phyloP scores from a whole-genome alignment of 306 rosid genomes.

The Prunus mume region DNA sequence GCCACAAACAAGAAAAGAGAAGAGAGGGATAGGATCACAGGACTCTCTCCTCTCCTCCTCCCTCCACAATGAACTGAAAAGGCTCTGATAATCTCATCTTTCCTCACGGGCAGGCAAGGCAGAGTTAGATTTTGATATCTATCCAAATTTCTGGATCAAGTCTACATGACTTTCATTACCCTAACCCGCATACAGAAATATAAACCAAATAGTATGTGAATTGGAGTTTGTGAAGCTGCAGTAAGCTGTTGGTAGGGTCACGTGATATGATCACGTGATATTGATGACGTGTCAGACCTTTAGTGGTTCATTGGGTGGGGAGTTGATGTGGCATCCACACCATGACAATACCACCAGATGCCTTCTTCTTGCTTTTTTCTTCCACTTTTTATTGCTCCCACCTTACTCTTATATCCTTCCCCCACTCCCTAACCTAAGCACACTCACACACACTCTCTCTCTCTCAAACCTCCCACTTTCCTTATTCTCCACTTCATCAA shows the following conservation, averaged over 20 bases:
- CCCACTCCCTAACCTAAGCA: constrained; percentile 15
- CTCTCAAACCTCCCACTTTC: constrained; percentile 14
- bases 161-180: not conserved
- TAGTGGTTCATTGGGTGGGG: constrained; percentile 20
- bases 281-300: constrained; percentile 28
- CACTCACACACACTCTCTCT: constrained; percentile 5
- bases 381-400: constrained; percentile 13
- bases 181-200: not conserved
- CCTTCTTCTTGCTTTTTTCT: not conserved
- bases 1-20: not conserved
- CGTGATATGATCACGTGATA: constrained; percentile 31
- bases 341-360: constrained; percentile 12
- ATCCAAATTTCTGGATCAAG: too few species aligned
- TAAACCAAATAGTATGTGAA: not conserved
- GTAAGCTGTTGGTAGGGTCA: constrained; percentile 10
- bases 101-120: too few species aligned
- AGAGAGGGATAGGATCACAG: not conserved
- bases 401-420: constrained; percentile 17
- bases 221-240: not conserved
- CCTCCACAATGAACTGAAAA: too few species aligned
- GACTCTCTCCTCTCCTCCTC: not conserved
- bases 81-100: too few species aligned
- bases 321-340: constrained; percentile 52
- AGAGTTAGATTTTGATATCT: too few species aligned
- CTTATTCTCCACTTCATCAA: constrained; percentile 20